These are phyloP conservation scores for Hygrophila difformis DNA, from an alignment of 257 asterid genomes.

Conservation along the genomic window DNA sequence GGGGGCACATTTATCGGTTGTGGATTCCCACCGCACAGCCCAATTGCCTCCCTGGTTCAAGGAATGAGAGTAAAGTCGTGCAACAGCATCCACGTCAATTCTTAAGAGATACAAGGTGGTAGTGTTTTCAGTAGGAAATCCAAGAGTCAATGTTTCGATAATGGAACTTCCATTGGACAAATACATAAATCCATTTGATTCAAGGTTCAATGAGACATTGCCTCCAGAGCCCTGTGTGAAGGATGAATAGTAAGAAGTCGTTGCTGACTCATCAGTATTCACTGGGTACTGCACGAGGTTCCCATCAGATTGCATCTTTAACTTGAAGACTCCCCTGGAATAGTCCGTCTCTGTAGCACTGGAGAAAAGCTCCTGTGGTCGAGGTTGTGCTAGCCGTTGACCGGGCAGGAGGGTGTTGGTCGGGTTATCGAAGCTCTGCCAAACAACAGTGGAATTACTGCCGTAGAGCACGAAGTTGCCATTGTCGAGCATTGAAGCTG, in stretches of 20 bases:
- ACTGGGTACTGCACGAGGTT: slow-evolving; percentile 43
- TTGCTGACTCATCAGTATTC: not conserved
- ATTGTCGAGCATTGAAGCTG: slow-evolving; percentile 39
- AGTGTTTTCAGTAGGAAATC: not conserved
- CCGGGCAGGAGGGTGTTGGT: slow-evolving; percentile 38
- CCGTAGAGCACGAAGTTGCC: slow-evolving; percentile 47
- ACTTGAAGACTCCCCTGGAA: too few species aligned
- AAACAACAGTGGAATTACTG: slow-evolving; percentile 10
- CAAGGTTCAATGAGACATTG: slow-evolving; percentile 28
- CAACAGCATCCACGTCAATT: slow-evolving; percentile 32
- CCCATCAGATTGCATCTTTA: too few species aligned
- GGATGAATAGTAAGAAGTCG: slow-evolving; percentile 23
- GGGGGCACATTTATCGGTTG: not conserved
- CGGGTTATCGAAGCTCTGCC: slow-evolving; percentile 55
- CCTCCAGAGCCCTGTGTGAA: not conserved
- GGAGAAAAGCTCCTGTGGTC: slow-evolving; percentile 20
- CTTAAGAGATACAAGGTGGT: slow-evolving; percentile 18
- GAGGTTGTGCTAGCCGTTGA: slow-evolving; percentile 24
- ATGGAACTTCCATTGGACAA: slow-evolving; percentile 14
- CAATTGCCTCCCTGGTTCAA: slow-evolving; percentile 11
- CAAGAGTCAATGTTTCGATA: slow-evolving; percentile 8
- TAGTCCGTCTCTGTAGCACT: slow-evolving; percentile 27
- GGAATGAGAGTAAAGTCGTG: slow-evolving; percentile 23
- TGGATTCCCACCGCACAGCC: slow-evolving; percentile 10
- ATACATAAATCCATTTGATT: slow-evolving; percentile 20